A percentile compares a stretch with the other conserved stretches of the same genome.
Conservation (phyloP, 352 stramenopile genomes). For the Pythium insidiosum region DNA sequence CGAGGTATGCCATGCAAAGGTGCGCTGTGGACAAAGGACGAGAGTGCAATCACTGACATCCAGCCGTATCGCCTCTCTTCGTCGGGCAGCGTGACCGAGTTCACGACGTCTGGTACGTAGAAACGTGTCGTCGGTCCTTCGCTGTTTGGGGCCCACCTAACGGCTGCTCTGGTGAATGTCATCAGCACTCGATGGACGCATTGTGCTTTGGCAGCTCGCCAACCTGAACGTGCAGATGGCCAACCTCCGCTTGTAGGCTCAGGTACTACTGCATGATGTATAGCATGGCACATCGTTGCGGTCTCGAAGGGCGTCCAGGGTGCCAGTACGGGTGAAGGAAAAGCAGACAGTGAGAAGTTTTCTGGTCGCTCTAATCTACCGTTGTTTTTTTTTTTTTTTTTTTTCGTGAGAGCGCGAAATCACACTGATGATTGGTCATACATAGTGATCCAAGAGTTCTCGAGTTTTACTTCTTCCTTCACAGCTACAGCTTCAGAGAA, state of each 20-base stretch:
- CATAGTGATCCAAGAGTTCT: constrained; percentile 4
- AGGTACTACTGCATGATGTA: neutral
- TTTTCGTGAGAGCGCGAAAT: neutral
- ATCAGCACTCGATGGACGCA: constrained; percentile 71
- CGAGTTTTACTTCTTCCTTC: constrained; percentile 4
- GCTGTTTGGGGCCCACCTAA: neutral
- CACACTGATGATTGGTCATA: constrained; percentile 4
- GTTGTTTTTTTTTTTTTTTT: neutral
- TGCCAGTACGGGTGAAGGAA: constrained; percentile 2
- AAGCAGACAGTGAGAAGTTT: constrained; percentile 1
- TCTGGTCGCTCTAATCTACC: constrained; percentile 4
- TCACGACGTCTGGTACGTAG: constrained; percentile 74
- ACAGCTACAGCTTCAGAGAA: too few relatives aligned
- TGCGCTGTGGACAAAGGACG: constrained; percentile 82
- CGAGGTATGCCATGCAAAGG: too few relatives aligned
- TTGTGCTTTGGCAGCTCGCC: constrained; percentile 73
- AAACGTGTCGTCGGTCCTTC: too few relatives aligned
- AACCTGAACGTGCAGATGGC: constrained; percentile 69
- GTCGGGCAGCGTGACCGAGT: constrained; percentile 56
- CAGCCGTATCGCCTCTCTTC: constrained; percentile 46
- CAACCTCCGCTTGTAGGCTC: constrained; percentile 64
- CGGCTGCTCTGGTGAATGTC: neutral
- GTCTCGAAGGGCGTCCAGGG: neutral
- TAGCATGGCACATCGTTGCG: neutral
- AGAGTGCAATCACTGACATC: constrained; percentile 81